A percentile compares a stretch with the other conserved stretches of the same genome.
Conservation (phyloP, 2,329 filamentous ascomycete genomes). For the Mariannaea elegans region DNA sequence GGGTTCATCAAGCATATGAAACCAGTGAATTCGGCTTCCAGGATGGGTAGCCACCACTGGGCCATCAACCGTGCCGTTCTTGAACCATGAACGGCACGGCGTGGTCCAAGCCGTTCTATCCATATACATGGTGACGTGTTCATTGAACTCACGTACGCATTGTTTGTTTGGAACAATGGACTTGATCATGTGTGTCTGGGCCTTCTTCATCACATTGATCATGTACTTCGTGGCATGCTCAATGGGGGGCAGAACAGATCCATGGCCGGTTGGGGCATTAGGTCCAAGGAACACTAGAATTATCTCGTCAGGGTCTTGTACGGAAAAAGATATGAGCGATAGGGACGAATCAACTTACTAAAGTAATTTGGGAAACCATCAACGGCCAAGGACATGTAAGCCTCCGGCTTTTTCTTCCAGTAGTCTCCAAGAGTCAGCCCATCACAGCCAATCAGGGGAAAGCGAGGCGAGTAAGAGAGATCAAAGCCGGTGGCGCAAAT, state of each 20-base stretch:
- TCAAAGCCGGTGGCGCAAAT: conserved; percentile 21
- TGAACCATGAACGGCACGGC: conserved; percentile 12
- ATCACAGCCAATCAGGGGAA: conserved; percentile 2
- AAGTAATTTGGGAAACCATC: conserved; percentile 22
- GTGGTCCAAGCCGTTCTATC: conserved; percentile 2
- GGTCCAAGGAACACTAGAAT: conserved; percentile 1
- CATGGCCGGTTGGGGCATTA: conserved; percentile 6
- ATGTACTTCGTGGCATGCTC: conserved; percentile 8
- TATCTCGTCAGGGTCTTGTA: too few species aligned
- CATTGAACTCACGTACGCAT: neutral
- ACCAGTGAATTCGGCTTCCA: conserved; percentile 10
- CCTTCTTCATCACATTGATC: conserved; percentile 12
- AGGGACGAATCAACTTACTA: conserved; percentile 5
- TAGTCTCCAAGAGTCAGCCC: neutral
- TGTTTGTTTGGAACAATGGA: neutral
- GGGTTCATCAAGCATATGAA: conserved; percentile 7
- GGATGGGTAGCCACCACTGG: conserved; percentile 6
- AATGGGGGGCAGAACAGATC: conserved; percentile 3
- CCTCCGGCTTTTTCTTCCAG: conserved; percentile 6
- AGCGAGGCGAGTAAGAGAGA: conserved; percentile 15
- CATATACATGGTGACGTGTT: conserved; percentile 2
- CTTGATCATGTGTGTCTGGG: conserved; percentile 9
- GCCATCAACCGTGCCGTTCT: conserved; percentile 7
- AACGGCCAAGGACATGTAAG: conserved; percentile 16
- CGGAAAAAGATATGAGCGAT: too few species aligned